Percentiles rank a stretch among this genome's conserved stretches.
Conservation (phyloP, 345 rosid genomes). For the Brassica napus region DNA sequence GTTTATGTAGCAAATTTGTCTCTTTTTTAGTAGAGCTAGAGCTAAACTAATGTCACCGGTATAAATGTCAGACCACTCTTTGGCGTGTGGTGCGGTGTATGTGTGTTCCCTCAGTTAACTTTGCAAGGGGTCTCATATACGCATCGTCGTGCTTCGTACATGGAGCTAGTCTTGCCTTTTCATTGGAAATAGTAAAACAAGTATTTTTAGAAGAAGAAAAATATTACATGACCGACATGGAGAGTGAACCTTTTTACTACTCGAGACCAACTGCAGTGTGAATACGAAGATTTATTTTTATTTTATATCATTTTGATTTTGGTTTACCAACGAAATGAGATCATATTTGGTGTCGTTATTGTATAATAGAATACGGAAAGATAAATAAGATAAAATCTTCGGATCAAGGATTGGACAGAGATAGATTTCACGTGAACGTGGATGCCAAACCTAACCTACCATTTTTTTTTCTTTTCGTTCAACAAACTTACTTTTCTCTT, state of each 20-base stretch:
- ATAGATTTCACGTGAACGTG: background rate
- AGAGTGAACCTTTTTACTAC: background rate
- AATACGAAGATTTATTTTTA: background rate
- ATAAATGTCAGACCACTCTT: background rate
- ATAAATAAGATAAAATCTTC: background rate
- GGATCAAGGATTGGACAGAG: background rate
- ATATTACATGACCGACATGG: background rate
- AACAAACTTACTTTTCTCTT: background rate
- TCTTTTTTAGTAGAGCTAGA: background rate
- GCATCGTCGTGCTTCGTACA: background rate
- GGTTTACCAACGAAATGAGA: background rate
- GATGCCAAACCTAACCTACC: constrained; percentile 6
- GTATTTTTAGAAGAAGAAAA: background rate
- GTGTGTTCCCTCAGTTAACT: background rate
- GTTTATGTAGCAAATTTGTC: background rate
- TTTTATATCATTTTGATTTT: background rate
- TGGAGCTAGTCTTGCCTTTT: background rate
- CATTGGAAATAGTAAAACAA: background rate
- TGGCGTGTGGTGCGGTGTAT: background rate
- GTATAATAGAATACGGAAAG: background rate
- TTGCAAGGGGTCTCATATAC: background rate
- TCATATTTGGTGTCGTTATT: background rate
- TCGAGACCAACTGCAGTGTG: background rate
- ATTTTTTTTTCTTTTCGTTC: background rate
- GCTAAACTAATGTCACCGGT: background rate